These are phyloP conservation scores for Parastagonospora nodorum DNA, from an alignment of 2,329 filamentous ascomycete genomes.

Conservation along the genomic window DNA sequence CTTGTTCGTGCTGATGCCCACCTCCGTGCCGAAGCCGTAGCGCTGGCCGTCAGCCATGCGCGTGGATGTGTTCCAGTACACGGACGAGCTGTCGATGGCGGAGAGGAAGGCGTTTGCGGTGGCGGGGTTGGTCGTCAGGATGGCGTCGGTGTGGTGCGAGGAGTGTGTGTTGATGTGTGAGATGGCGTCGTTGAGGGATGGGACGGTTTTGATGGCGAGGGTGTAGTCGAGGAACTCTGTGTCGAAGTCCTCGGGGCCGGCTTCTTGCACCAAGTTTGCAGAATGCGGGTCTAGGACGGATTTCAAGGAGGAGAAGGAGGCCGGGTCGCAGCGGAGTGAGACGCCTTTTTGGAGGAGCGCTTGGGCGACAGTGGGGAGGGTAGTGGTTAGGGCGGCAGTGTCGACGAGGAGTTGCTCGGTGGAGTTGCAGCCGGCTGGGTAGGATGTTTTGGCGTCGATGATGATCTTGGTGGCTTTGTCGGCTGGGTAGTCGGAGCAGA, in stretches of 20 bases:
- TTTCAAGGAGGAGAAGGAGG: slow-evolving; percentile 68
- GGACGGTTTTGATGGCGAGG: slow-evolving; percentile 81
- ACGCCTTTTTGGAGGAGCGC: slow-evolving; percentile 79
- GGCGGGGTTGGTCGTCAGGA: slow-evolving; percentile 72
- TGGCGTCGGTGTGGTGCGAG: slow-evolving; percentile 92
- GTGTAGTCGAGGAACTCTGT: slow-evolving; percentile 89
- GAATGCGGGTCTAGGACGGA: slow-evolving; percentile 51
- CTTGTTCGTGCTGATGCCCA: slow-evolving; percentile 98
- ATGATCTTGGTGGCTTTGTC: slow-evolving; percentile 75
- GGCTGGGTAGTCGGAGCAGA: slow-evolving; percentile 77
- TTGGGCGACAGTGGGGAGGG: slow-evolving; percentile 73
- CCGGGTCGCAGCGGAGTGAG: slow-evolving; percentile 76
- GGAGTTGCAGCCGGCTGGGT: slow-evolving; percentile 93
- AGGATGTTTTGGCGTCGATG: slow-evolving; percentile 90
- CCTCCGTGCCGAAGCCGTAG: slow-evolving; percentile 96
- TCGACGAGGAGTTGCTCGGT: slow-evolving; percentile 92
- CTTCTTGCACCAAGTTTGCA: slow-evolving; percentile 62
- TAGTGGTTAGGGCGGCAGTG: slow-evolving; percentile 66
- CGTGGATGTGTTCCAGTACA: slow-evolving; percentile 96
- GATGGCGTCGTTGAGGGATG: slow-evolving; percentile 70
- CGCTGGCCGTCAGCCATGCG: slow-evolving; percentile 96
- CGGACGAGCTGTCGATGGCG: slow-evolving; percentile 84
- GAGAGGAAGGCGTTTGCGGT: slow-evolving; percentile 83
- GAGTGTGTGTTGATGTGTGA: slow-evolving; percentile 89
- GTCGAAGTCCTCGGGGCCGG: slow-evolving; percentile 73